phyloP scores from a whole-genome alignment of 129 eudicot genomes.

The Gnaphalium uliginosum region DNA sequence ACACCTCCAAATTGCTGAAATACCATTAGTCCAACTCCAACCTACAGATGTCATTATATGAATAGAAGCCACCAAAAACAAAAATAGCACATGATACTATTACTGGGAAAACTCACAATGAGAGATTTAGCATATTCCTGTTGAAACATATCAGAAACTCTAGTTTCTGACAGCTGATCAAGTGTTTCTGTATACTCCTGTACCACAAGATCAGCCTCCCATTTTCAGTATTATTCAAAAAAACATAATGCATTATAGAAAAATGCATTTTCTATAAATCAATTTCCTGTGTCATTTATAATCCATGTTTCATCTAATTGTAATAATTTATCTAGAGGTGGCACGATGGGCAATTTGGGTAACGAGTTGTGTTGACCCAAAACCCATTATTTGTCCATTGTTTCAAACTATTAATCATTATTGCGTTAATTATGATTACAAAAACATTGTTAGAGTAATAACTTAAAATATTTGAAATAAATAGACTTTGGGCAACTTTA shows the following conservation, averaged over 20 bases:
- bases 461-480: no score
- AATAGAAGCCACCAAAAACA: neutral
- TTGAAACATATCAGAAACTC: constrained; percentile 58
- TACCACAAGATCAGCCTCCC: constrained; percentile 11
- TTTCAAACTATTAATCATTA: no score
- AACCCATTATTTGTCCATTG: no score
- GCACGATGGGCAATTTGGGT: no score
- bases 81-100: neutral
- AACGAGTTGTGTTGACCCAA: no score
- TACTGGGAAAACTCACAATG: constrained; percentile 43
- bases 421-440: no score
- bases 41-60: constrained; percentile 31
- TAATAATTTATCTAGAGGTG: no score
- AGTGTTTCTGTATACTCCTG: constrained; percentile 84
- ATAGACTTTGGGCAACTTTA: no score
- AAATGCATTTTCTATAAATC: neutral
- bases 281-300: neutral
- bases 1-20: constrained; percentile 90
- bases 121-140: constrained; percentile 74
- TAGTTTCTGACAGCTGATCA: constrained; percentile 45
- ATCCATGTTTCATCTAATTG: no score
- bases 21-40: constrained; percentile 88
- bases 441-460: no score
- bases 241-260: no score
- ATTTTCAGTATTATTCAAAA: neutral